phyloP scores from a whole-genome alignment of 2,329 filamentous ascomycete species.

The Coniosporium tulheliwenetii region DNA sequence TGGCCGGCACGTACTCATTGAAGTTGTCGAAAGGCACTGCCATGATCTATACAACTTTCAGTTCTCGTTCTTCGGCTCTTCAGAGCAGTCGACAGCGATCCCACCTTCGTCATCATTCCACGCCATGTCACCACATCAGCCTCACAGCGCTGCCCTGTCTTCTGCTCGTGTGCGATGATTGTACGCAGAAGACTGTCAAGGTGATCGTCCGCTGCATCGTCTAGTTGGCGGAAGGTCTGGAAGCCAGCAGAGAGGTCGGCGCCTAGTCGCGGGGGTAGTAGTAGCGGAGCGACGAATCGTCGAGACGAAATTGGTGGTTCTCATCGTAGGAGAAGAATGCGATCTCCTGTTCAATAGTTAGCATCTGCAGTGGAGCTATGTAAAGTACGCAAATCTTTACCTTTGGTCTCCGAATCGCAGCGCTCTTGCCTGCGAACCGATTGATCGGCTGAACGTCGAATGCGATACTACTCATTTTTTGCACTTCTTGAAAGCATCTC shows the following conservation, averaged over 20 bases:
- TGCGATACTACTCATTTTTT: background rate
- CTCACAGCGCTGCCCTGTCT: conserved; percentile 50
- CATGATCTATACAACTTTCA: conserved; percentile 53
- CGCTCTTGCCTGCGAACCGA: conserved; percentile 51
- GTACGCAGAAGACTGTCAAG: conserved; percentile 68
- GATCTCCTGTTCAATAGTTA: conserved; percentile 49
- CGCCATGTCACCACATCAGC: conserved; percentile 83
- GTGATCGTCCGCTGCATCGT: conserved; percentile 75
- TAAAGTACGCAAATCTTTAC: conserved; percentile 21
- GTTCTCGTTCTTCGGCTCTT: background rate
- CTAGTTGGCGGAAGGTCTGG: conserved; percentile 65
- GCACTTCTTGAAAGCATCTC: too few species aligned
- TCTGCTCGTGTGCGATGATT: conserved; percentile 56
- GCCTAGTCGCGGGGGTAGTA: conserved; percentile 61
- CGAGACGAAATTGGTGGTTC: conserved; percentile 58
- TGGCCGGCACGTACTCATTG: conserved; percentile 46
- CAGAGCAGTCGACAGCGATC: conserved; percentile 2
- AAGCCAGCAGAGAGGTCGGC: conserved; percentile 68
- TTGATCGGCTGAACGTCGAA: conserved; percentile 57
- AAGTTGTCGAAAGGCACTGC: conserved; percentile 65
- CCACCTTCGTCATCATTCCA: conserved; percentile 95
- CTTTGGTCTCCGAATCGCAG: conserved; percentile 60
- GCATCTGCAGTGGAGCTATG: too few species aligned
- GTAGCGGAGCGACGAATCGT: conserved; percentile 68
- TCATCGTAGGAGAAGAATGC: conserved; percentile 88